Conservation (phyloP, 192 early-diverging fungal species). For the Spizellomyces punctatus region DNA sequence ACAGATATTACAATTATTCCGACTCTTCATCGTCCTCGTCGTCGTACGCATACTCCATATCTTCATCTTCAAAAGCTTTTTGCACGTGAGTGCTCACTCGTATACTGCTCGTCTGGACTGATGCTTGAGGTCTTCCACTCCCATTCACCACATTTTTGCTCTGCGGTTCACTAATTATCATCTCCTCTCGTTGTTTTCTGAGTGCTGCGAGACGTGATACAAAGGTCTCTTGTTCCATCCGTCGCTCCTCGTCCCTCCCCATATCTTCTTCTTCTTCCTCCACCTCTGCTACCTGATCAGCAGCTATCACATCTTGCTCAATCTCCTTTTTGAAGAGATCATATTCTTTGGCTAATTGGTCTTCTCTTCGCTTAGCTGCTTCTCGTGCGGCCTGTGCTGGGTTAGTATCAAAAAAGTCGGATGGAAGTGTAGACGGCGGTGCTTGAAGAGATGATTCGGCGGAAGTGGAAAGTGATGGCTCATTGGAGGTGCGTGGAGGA, state of each 20-base stretch:
- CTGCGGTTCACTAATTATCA: neutral
- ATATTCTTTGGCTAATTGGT: neutral
- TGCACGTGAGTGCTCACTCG: neutral
- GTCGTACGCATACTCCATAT: conserved; percentile 7
- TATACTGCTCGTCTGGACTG: neutral
- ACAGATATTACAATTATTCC: neutral
- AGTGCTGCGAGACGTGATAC: neutral
- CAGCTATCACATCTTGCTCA: neutral
- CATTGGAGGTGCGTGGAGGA: neutral
- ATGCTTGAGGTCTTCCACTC: too few relatives aligned
- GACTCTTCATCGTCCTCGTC: conserved; percentile 5
- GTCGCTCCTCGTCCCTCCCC: neutral
- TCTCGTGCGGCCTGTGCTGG: neutral
- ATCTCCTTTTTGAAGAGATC: neutral
- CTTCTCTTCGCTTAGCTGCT: neutral
- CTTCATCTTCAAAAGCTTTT: conserved; percentile 8
- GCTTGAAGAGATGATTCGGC: neutral
- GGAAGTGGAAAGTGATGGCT: neutral
- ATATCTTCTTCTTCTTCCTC: neutral
- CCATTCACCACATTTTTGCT: too few relatives aligned
- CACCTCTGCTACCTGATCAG: neutral
- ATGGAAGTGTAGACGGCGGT: neutral
- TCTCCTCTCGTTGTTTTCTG: neutral
- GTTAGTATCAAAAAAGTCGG: neutral
- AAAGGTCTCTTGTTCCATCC: neutral